Evolutionary conservation across 352 stramenopile genomes (phyloP).

Genomic region (Phytophthora sojae): DNA sequence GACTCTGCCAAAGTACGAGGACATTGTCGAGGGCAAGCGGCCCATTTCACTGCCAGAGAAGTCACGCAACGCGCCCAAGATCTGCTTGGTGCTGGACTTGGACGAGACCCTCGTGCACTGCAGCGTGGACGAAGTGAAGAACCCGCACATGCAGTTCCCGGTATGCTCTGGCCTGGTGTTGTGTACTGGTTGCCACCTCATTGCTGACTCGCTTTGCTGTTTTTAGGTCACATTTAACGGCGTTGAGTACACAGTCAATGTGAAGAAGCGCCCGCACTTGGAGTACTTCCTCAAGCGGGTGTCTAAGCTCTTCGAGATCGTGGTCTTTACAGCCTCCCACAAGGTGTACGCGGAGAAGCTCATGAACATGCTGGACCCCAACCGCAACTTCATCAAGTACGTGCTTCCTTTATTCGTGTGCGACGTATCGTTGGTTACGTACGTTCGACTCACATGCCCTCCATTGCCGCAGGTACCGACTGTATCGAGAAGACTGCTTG

Average conservation of each 20-base stretch:
- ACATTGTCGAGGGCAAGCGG: constrained; percentile 62
- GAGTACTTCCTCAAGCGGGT: constrained; percentile 95
- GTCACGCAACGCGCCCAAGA: constrained; percentile 63
- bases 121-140: constrained; percentile 94
- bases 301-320: constrained; percentile 96
- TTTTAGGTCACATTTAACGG: constrained; percentile 93
- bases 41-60: constrained; percentile 64
- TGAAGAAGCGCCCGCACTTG: constrained; percentile 96
- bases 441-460: constrained; percentile 9
- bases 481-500: constrained; percentile 97
- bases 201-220: neutral
- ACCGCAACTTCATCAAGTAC: constrained; percentile 90
- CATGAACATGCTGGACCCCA: constrained; percentile 97
- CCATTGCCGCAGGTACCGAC: constrained; percentile 76
- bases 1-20: constrained; percentile 82
- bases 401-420: neutral
- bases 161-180: constrained; percentile 49
- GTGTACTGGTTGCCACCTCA: neutral
- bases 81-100: constrained; percentile 95
- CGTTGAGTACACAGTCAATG: constrained; percentile 96
- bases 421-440: neutral
- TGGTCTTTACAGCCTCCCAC: constrained; percentile 99
- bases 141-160: constrained; percentile 96
- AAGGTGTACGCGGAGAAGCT: constrained; percentile 96
- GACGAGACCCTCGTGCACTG: constrained; percentile 99